phyloP scores from a whole-genome alignment of 495 filamentous ascomycete species.

The Podospora comata region DNA sequence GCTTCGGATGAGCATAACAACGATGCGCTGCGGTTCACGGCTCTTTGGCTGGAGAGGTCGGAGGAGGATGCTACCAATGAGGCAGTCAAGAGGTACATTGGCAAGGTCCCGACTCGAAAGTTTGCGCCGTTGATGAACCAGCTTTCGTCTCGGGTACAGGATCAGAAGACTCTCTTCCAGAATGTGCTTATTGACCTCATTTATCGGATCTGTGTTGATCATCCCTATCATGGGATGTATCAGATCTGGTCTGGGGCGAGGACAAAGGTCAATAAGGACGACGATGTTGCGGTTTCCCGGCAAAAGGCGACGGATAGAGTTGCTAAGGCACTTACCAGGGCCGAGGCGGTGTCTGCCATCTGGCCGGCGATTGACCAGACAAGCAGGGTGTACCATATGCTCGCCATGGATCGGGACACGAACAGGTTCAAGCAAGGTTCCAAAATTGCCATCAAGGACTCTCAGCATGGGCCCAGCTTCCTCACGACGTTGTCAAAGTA shows the following conservation, averaged over 20 bases:
- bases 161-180: slow-evolving; percentile 68
- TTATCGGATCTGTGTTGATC: slow-evolving; percentile 77
- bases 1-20: slow-evolving; percentile 86
- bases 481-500: slow-evolving; percentile 54
- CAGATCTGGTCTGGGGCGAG: slow-evolving; percentile 83
- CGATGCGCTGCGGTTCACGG: slow-evolving; percentile 89
- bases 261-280: slow-evolving; percentile 60
- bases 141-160: slow-evolving; percentile 81
- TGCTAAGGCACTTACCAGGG: slow-evolving; percentile 51
- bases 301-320: slow-evolving; percentile 67
- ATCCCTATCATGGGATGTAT: slow-evolving; percentile 95
- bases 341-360: slow-evolving; percentile 46
- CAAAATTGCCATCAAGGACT: slow-evolving; percentile 59
- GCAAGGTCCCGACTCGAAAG: slow-evolving; percentile 78
- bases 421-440: slow-evolving; percentile 59
- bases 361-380: slow-evolving; percentile 69
- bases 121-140: slow-evolving; percentile 95
- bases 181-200: slow-evolving; percentile 66
- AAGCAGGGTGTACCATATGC: slow-evolving; percentile 67
- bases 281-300: slow-evolving; percentile 68
- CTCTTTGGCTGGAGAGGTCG: slow-evolving; percentile 86
- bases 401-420: slow-evolving; percentile 65
- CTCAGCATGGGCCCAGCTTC: slow-evolving; percentile 53
- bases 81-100: slow-evolving; percentile 66
- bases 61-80: slow-evolving; percentile 67